Evolutionary conservation across 345 rosid species (phyloP), one percentile per base, ranked within the genome.

Genomic region (Ceriops zippeliana): DNA sequence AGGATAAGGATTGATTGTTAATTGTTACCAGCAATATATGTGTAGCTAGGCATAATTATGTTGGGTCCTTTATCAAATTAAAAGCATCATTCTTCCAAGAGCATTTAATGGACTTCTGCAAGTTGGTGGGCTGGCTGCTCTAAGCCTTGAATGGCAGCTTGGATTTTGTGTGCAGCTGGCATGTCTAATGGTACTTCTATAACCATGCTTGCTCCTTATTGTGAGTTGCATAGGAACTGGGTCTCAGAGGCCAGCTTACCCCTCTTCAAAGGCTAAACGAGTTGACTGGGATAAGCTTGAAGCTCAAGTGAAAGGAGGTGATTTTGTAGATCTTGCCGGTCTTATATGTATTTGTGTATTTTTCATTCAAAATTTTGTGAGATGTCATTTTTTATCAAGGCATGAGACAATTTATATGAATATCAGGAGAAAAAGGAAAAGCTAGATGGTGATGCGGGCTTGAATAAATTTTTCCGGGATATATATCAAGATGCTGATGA

Each of bases 381-480:
- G 11, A 62, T 28, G 21, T 5, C 7, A 31, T 17, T 52, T 6
- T 62, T 5, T 19, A 22, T 20, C 7, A 28, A 28, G 4, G 66
- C 32, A 4, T 21, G 21, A 13, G 62, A 64, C 31, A 59, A 49
- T 62, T 62, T 34, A 46, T 34, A 10, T 60, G 69, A 51, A 6
- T 75, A 63, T 68, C 79, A 95, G 99, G 99, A 96, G 74, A 96
- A 92, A 82, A 96, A 96, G 8, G 99, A 96, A 78, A 90, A 90
- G 69, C 77, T 96, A 31, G 97, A 92, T 62, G 99, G 97, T 65
- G 99, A 95, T 68, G 99, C 99, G 3, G 99, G 88, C 27, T 74
- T 95, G 85, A 96, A 96, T 87, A 92, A 85, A 69, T 85, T 96
- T 78, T 92, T 96, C 88, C 88, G 85, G 30, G 96, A 81, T 6